Evolutionary conservation across 768 basidiomycete species (phyloP).

Genomic region (Boletus reticulatus): DNA sequence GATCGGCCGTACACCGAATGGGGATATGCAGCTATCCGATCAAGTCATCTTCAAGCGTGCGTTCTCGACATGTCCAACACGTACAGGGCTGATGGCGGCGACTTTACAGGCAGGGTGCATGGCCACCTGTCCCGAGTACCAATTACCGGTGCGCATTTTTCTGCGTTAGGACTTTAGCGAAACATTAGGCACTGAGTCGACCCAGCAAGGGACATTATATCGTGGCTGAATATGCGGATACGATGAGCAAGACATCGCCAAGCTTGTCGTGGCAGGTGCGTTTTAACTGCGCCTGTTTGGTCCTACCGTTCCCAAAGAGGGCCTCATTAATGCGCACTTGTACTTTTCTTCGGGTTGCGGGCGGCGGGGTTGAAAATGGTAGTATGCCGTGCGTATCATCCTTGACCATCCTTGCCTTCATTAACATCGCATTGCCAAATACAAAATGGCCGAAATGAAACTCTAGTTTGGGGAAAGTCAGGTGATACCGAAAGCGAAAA

Average conservation of each 20-base stretch:
- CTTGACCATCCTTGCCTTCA: not conserved
- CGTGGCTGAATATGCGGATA: slow-evolving; percentile 66
- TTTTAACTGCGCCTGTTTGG: slow-evolving; percentile 15
- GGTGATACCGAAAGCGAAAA: slow-evolving; percentile 58
- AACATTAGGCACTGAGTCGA: slow-evolving; percentile 6
- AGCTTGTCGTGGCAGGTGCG: slow-evolving; percentile 74
- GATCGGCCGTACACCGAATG: slow-evolving; percentile 68
- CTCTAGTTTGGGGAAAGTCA: slow-evolving; percentile 77
- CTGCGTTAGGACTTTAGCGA: not conserved
- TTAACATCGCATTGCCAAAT: slow-evolving; percentile 1
- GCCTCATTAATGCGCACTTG: slow-evolving; percentile 12
- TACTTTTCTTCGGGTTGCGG: not conserved
- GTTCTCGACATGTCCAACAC: slow-evolving; percentile 25
- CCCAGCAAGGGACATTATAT: slow-evolving; percentile 69
- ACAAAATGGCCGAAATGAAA: slow-evolving; percentile 3
- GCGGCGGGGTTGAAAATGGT: slow-evolving; percentile 2
- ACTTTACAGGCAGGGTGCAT: slow-evolving; percentile 54
- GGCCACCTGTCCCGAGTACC: slow-evolving; percentile 73
- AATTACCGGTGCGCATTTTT: slow-evolving; percentile 65
- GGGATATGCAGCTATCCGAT: slow-evolving; percentile 80
- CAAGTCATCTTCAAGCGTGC: slow-evolving; percentile 67
- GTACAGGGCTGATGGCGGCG: slow-evolving; percentile 1
- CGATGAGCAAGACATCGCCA: slow-evolving; percentile 58
- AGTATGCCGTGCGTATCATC: slow-evolving; percentile 61
- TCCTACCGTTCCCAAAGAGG: slow-evolving; percentile 11